Base-by-base conservation (phyloP, 2,329 filamentous ascomycete genomes). In the Claviceps sp. region DNA sequence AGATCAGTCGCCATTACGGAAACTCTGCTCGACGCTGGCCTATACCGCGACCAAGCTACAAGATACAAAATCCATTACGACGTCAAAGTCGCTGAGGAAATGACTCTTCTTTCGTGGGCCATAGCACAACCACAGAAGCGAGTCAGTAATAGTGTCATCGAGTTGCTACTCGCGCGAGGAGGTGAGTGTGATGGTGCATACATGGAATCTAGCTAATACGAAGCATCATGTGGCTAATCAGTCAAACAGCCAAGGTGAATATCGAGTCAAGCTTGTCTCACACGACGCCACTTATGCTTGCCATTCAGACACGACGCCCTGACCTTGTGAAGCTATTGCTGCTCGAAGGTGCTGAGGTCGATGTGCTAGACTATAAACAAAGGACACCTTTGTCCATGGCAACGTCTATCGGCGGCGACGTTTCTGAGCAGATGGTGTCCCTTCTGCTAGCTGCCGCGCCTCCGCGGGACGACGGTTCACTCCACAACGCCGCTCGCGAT, bases 401-500 rank as follows among this genome's bases (percentile, higher is more conserved):
- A 1, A 80, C 79, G 1, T 69, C 65, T 41, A 69, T 78, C 2
- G 74, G 75, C 0, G 77, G 78, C 14, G 73, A 79, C 0, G 56
- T 77, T 13, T 72, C 75, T 0, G 74, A 74, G 18, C 67, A 70
- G 9, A 76, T 81, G 64, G 74, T 80, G 74, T 67, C 70, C 2
- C 72, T 71, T 49, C 63, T 85, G 1, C 68, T 83, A 5, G 72
- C 72, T 0, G 74, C 77, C 0, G 76, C 78, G 20, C 76, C 79
- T 1, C 72, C 76, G 1, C 72, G 70, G 43, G 79, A 85, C 53
- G 82, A 87, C 54, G 81, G 82, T 0, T 84, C 80, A 1, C 68
- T 87, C 3, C 82, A 86, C 58, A 81, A 84, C 54, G 79, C 81
- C 3, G 76, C 81, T 0, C 70, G 78, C 13, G 73, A 77, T 47